Evolutionary conservation across 768 basidiomycete genomes (phyloP).

Genomic region (Psilocybe subaeruginosa): DNA sequence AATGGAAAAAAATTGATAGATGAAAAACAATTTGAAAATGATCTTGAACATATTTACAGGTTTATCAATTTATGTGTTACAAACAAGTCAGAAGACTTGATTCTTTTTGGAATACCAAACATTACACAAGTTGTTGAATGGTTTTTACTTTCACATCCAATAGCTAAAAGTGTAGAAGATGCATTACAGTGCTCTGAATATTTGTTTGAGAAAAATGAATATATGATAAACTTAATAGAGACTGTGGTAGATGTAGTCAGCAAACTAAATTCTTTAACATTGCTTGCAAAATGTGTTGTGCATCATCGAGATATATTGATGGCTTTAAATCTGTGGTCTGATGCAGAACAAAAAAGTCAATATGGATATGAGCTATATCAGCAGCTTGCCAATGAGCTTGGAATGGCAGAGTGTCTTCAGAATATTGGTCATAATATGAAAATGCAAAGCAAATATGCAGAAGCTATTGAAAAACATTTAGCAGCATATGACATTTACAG

Average conservation of each 20-base stretch:
- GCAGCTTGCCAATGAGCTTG: background rate
- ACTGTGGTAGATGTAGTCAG: background rate
- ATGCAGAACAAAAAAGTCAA: background rate
- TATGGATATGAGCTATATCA: background rate
- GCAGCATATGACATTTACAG: background rate
- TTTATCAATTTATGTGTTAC: background rate
- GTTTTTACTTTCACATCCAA: background rate
- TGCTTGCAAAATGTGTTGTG: background rate
- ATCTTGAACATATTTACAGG: background rate
- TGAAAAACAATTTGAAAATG: background rate
- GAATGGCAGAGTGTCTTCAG: constrained; percentile 3
- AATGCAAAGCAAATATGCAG: background rate
- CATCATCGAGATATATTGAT: background rate
- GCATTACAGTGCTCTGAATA: background rate
- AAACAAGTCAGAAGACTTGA: background rate
- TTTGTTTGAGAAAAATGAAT: background rate
- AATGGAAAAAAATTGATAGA: background rate
- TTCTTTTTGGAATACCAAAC: background rate
- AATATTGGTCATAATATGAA: background rate
- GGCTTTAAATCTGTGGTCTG: background rate
- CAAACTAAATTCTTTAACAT: background rate
- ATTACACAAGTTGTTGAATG: background rate
- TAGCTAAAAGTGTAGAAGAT: background rate
- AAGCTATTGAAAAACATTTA: background rate
- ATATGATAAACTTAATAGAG: background rate